Evolutionary conservation across 2,329 filamentous ascomycete species (phyloP).

Genomic region (Colletotrichum sp.): DNA sequence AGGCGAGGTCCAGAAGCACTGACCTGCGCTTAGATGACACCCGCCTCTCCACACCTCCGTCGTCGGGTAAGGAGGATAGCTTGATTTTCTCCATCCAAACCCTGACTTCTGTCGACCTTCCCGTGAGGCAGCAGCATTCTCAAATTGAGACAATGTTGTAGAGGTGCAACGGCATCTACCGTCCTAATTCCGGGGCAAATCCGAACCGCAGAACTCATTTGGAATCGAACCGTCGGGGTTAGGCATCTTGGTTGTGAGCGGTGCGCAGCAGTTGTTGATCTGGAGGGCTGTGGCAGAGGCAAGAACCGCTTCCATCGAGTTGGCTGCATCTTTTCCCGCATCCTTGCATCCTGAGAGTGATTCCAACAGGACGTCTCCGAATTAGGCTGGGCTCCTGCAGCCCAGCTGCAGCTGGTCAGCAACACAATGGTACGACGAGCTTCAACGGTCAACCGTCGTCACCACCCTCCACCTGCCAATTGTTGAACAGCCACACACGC

Average conservation of each 20-base stretch:
- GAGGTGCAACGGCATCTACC: neutral
- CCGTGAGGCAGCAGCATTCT: neutral
- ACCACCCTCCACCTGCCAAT: neutral
- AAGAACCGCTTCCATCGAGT: neutral
- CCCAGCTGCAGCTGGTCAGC: conserved; percentile 2
- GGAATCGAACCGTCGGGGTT: neutral
- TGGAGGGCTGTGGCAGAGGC: neutral
- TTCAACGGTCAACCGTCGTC: neutral
- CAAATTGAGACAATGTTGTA: neutral
- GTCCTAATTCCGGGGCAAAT: neutral
- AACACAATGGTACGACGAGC: neutral
- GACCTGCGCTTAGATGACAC: conserved; percentile 1
- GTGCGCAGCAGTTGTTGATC: neutral
- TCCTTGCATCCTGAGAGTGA: neutral
- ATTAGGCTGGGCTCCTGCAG: neutral
- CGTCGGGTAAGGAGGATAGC: neutral
- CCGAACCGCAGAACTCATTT: neutral
- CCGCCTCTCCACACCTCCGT: neutral
- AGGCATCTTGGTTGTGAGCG: neutral
- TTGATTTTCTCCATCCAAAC: neutral
- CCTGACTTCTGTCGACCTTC: neutral
- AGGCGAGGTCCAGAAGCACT: neutral
- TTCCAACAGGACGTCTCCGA: neutral
- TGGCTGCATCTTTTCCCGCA: neutral
- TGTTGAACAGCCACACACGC: neutral